These are phyloP conservation scores for Musa itinerans DNA, from an alignment of 176 grass and related monocot genomes.

Conservation along the genomic window DNA sequence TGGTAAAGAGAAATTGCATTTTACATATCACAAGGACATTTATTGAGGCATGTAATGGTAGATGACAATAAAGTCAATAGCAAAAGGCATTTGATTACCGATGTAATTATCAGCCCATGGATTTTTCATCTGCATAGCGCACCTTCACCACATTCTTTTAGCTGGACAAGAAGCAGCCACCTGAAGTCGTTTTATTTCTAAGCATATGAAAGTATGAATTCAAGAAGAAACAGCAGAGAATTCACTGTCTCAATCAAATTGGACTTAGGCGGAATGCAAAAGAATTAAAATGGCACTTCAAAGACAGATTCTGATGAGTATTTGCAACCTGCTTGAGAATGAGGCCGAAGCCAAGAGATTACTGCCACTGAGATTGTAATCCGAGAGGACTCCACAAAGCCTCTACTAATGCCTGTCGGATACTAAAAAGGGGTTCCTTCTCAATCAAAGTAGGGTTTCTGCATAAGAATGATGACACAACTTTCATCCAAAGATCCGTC, in stretches of 20 bases:
- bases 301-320: background rate
- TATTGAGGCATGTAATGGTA: too few relatives aligned
- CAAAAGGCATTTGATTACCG: background rate
- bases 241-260: background rate
- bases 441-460: background rate
- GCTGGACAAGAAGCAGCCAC: constrained; percentile 34
- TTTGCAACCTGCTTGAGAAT: constrained; percentile 34
- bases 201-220: background rate
- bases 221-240: background rate
- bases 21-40: too few relatives aligned
- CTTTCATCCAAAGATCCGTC: background rate
- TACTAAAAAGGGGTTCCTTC: constrained; percentile 27
- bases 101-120: too few relatives aligned
- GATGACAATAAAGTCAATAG: background rate
- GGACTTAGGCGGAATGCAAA: background rate
- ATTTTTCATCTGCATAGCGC: background rate
- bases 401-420: constrained; percentile 24
- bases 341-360: constrained; percentile 38
- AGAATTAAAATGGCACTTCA: constrained; percentile 1
- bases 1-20: too few relatives aligned
- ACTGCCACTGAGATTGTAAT: constrained; percentile 18
- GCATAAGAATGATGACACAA: background rate
- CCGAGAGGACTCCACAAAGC: constrained; percentile 28
- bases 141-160: constrained; percentile 42
- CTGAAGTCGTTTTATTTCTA: constrained; percentile 25